Conservation (phyloP, 1,139 yeast species). For the Yamadazyma membranifaciens region DNA sequence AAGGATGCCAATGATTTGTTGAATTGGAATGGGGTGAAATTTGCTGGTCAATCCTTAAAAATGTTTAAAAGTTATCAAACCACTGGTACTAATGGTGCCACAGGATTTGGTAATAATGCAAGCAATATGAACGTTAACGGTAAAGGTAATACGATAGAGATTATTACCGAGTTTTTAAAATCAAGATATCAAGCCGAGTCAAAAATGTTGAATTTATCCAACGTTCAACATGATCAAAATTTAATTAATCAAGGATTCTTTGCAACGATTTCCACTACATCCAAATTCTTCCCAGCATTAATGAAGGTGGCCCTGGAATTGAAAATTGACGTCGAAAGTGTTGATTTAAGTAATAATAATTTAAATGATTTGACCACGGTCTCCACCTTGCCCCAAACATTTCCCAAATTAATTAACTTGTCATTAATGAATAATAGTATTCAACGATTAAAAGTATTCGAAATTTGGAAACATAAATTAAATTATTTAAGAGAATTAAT, state of each 20-base stretch:
- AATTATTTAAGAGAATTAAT: conserved; percentile 72
- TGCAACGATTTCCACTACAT: conserved; percentile 52
- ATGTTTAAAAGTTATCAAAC: conserved; percentile 36
- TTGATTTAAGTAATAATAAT: conserved; percentile 72
- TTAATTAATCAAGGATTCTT: conserved; percentile 66
- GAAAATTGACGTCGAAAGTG: conserved; percentile 61
- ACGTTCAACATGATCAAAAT: conserved; percentile 63
- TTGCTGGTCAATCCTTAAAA: conserved; percentile 71
- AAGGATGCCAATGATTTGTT: conserved; percentile 59
- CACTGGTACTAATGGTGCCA: neutral
- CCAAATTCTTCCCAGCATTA: conserved; percentile 88
- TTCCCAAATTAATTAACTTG: conserved; percentile 73
- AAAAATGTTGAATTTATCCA: conserved; percentile 70
- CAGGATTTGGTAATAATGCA: neutral
- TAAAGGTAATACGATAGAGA: conserved; percentile 47
- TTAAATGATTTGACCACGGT: conserved; percentile 61
- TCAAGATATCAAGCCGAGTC: conserved; percentile 64
- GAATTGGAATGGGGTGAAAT: conserved; percentile 72
- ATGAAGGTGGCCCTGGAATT: conserved; percentile 74
- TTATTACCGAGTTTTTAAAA: conserved; percentile 59
- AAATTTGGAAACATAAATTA: conserved; percentile 77
- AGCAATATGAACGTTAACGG: neutral
- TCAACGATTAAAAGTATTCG: conserved; percentile 56
- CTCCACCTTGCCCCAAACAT: conserved; percentile 67
- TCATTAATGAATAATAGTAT: conserved; percentile 78